Base-by-base conservation (phyloP, 2,329 filamentous ascomycete species). In the Ascochyta koolunga region DNA sequence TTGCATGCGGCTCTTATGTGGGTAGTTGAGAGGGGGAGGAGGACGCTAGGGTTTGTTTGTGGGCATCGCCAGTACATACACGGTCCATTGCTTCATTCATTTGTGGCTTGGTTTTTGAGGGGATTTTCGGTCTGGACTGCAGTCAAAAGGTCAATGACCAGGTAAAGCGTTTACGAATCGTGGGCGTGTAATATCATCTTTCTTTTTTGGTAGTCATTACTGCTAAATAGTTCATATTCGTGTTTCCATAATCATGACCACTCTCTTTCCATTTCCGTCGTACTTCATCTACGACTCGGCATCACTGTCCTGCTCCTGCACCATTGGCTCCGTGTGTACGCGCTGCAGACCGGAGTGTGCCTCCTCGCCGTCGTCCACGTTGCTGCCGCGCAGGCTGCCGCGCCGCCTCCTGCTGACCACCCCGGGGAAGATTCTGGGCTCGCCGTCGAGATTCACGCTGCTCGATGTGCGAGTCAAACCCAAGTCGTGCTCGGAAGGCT, bases 371-470 rank as follows among this genome's bases (percentile, higher is more conserved):
- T 55, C 50, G 18, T 51, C 47, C 9, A 47, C 15, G 16, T 46
- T 47, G 41, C 50, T 42, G 22, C 58, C 11, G n/a, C 49, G 21
- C 39, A 44, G 18, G 22, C 55, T 51, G 50, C 53, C 51, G 42
- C 76, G 69, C 18, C 78, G 67, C 31, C 74, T 70, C 44, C 78
- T 75, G 45, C 77, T 78, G 10, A 91, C 82, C 27, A 92, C 82
- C 0, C 89, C 89, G 0, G 89, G 89, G 60, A 91, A 89, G 58
- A 91, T 85, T 58, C 81, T 83, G 10, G 88, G 89, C 70, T 91
- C 88, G 42, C 82, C 84, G 24, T 75, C 73, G 22, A 79, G 58
- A 6, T 66, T 60, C 7, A 69, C 54, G 11, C 56, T 61, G 40
- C 69, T 70, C 15, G 64, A 56, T 4, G 69, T 64, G 6, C 70